Evolutionary conservation across 2,329 filamentous ascomycete genomes (phyloP).

Genomic region (Apiospora malaysiana): DNA sequence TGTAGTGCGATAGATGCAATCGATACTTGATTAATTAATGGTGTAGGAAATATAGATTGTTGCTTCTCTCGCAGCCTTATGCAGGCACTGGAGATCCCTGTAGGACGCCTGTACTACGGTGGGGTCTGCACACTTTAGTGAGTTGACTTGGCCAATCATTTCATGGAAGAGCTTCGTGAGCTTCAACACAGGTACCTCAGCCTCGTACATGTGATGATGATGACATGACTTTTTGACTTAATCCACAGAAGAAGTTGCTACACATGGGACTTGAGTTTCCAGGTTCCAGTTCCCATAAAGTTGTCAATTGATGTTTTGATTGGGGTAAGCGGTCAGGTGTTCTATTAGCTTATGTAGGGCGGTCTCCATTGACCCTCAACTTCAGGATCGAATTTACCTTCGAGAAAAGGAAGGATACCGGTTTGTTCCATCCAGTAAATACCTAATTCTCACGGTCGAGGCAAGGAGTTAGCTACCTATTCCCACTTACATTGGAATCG

Average conservation of each 20-base stretch:
- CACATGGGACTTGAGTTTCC: neutral
- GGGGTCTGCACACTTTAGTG: neutral
- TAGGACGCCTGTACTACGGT: neutral
- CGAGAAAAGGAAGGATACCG: neutral
- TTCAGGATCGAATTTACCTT: neutral
- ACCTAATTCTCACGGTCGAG: neutral
- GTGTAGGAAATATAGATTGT: neutral
- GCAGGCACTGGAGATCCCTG: conserved; percentile 7
- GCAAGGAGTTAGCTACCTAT: neutral
- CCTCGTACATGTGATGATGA: conserved; percentile 34
- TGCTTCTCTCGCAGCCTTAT: conserved; percentile 27
- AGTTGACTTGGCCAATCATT: neutral
- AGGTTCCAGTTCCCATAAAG: neutral
- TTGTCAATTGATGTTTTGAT: neutral
- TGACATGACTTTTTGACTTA: conserved; percentile 29
- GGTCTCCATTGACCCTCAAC: neutral
- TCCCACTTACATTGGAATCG: neutral
- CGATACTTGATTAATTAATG: neutral
- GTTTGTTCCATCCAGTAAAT: neutral
- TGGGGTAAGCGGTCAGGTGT: neutral
- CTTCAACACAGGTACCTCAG: conserved; percentile 21
- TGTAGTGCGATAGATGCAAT: conserved; percentile 10
- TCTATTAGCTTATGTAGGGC: neutral
- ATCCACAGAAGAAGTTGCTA: conserved; percentile 25
- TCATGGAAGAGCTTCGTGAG: neutral